Percentiles rank a stretch among this genome's conserved stretches.
Conservation (phyloP, 2,329 filamentous ascomycete species). For the Fusarium abutilonis region DNA sequence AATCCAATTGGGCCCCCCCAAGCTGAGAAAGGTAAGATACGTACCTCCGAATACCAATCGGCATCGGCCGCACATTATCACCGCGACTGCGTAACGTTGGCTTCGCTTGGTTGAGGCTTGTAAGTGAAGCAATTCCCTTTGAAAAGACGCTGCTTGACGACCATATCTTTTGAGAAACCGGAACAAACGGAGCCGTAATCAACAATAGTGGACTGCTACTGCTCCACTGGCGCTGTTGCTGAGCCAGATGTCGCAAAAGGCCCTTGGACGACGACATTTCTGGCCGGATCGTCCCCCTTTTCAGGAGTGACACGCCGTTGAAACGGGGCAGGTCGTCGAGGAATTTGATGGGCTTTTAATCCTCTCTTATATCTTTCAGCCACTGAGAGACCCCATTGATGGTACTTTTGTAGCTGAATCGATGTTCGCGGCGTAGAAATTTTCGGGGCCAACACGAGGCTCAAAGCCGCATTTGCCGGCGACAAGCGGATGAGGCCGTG, state of each 20-base stretch:
- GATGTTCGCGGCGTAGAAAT: constrained; percentile 35
- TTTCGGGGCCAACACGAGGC: constrained; percentile 36
- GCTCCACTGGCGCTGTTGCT: constrained; percentile 42
- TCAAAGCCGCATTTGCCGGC: constrained; percentile 37
- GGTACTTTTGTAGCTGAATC: constrained; percentile 44
- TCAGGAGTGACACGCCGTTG: constrained; percentile 34
- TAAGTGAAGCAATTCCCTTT: constrained; percentile 25
- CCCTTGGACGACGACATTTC: constrained; percentile 43
- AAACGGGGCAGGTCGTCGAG: constrained; percentile 41
- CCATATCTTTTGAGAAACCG: constrained; percentile 2
- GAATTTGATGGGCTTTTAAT: constrained; percentile 25
- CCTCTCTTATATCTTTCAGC: constrained; percentile 18
- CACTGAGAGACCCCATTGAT: constrained; percentile 35
- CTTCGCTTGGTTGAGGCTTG: constrained; percentile 14
- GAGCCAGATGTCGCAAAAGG: constrained; percentile 45
- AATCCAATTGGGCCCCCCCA: too few relatives aligned
- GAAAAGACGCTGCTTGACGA: constrained; percentile 12
- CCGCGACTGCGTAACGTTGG: constrained; percentile 28
- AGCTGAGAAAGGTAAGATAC: constrained; percentile 16
- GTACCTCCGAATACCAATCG: constrained; percentile 44
- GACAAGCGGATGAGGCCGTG: constrained; percentile 42
- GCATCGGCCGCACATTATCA: constrained; percentile 31
- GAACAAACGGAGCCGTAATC: constrained; percentile 21
- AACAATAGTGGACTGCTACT: constrained; percentile 35
- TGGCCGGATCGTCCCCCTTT: constrained; percentile 34